Percentiles rank a stretch among this genome's conserved stretches.
phyloP scores from a whole-genome alignment of 2,329 filamentous ascomycete genomes.

The Fusarium heterosporum region DNA sequence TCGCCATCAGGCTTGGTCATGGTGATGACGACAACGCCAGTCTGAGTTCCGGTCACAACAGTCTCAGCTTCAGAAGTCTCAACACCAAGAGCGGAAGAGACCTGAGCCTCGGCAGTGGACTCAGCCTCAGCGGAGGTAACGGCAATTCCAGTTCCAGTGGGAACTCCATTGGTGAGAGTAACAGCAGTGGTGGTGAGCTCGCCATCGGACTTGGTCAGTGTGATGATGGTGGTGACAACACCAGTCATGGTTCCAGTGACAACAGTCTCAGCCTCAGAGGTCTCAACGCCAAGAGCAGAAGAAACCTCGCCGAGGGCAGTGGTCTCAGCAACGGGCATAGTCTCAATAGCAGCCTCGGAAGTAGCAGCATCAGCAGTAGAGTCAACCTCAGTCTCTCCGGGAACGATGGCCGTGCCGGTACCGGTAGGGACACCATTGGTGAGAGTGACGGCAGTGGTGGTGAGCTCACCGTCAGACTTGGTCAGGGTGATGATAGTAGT shows the following conservation, averaged over 20 bases:
- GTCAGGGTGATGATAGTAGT: slow-evolving; percentile 38
- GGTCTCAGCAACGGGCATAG: slow-evolving; percentile 12
- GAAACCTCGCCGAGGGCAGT: slow-evolving; percentile 13
- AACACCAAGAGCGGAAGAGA: slow-evolving; percentile 19
- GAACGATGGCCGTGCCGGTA: slow-evolving; percentile 30
- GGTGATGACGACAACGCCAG: slow-evolving; percentile 25
- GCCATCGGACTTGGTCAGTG: slow-evolving; percentile 36
- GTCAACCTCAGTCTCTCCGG: slow-evolving; percentile 8
- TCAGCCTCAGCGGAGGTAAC: not conserved
- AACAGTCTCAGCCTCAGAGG: not conserved
- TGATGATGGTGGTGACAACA: slow-evolving; percentile 26
- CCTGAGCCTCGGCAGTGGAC: not conserved
- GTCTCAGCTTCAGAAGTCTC: slow-evolving; percentile 18
- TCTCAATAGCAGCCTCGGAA: not conserved
- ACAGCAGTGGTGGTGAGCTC: slow-evolving; percentile 30
- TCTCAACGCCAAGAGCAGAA: slow-evolving; percentile 2
- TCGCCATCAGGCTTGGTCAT: slow-evolving; percentile 39
- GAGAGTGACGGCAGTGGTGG: slow-evolving; percentile 27
- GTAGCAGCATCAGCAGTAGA: not conserved
- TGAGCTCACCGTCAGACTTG: slow-evolving; percentile 34
- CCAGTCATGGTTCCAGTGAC: slow-evolving; percentile 3
- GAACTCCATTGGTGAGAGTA: slow-evolving; percentile 27
- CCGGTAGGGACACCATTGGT: slow-evolving; percentile 28
- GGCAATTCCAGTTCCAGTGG: slow-evolving; percentile 34
- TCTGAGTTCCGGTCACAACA: slow-evolving; percentile 4